Percentiles rank a stretch among this genome's conserved stretches.
phyloP scores from a whole-genome alignment of 331 rosid genomes.

The Dryas integrifolia region DNA sequence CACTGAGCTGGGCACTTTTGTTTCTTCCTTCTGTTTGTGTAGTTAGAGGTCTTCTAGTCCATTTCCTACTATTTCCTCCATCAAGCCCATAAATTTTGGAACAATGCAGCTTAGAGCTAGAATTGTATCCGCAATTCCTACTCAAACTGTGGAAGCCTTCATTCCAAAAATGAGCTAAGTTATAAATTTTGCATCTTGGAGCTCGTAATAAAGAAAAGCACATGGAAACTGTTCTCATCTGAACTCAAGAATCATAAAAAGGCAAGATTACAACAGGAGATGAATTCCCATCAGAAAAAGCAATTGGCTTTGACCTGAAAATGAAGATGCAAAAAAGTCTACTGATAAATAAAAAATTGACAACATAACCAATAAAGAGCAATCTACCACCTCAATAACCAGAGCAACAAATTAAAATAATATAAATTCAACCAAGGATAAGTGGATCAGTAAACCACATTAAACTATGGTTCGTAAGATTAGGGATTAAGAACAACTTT shows the following conservation, averaged over 20 bases:
- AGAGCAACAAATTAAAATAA: not conserved
- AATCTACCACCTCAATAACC: conserved; percentile 17
- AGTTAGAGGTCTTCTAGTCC: conserved; percentile 65
- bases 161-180: conserved; percentile 54
- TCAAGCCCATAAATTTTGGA: conserved; percentile 49
- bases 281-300: conserved; percentile 27
- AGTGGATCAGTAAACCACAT: not conserved
- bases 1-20: conserved; percentile 36
- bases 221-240: conserved; percentile 64
- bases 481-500: not conserved
- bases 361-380: not conserved
- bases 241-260: conserved; percentile 27
- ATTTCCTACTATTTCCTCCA: conserved; percentile 57
- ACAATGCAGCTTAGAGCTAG: conserved; percentile 40
- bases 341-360: conserved; percentile 3
- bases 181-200: conserved; percentile 63
- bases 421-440: conserved; percentile 12
- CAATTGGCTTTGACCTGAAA: conserved; percentile 46
- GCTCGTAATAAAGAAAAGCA: conserved; percentile 58
- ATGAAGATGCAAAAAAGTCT: conserved; percentile 4
- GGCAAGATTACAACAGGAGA: conserved; percentile 11
- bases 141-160: conserved; percentile 47
- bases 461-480: not conserved
- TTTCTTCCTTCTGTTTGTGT: conserved; percentile 58
- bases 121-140: conserved; percentile 36